These are phyloP conservation scores for Neurospora sp. DNA, from an alignment of 495 filamentous ascomycete species.

Conservation along the genomic window DNA sequence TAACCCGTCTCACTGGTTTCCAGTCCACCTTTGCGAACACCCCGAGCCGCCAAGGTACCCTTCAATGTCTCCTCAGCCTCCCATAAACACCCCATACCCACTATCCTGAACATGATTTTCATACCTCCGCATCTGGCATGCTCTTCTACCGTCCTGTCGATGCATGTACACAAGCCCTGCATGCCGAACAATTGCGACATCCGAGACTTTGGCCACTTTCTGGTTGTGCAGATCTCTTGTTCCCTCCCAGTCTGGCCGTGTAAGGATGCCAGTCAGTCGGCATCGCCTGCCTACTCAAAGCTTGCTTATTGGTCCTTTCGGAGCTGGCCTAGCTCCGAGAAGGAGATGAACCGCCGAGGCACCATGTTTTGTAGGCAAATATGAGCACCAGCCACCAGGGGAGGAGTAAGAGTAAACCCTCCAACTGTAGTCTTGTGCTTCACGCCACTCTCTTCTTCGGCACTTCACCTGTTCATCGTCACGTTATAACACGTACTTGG, in stretches of 20 bases:
- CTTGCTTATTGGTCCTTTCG: neutral
- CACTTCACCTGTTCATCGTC: neutral
- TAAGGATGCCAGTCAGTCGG: neutral
- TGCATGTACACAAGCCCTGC: neutral
- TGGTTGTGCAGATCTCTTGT: neutral
- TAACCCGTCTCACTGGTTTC: neutral
- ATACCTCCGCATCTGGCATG: neutral
- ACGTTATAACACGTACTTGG: neutral
- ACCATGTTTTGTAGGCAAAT: neutral
- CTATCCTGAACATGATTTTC: neutral
- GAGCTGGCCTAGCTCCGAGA: neutral
- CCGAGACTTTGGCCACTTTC: neutral
- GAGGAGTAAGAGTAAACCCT: neutral
- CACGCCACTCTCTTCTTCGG: neutral
- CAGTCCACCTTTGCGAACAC: neutral
- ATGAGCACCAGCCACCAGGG: neutral
- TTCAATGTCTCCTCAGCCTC: neutral
- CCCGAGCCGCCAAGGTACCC: neutral
- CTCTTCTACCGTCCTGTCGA: neutral
- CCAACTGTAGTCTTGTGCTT: neutral
- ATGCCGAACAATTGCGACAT: neutral
- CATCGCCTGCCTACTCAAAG: neutral
- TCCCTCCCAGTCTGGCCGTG: neutral
- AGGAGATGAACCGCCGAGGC: neutral
- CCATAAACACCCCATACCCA: neutral